Evolutionary conservation across 2,329 filamentous ascomycete species (phyloP).

Genomic region (Penicillium sp.): DNA sequence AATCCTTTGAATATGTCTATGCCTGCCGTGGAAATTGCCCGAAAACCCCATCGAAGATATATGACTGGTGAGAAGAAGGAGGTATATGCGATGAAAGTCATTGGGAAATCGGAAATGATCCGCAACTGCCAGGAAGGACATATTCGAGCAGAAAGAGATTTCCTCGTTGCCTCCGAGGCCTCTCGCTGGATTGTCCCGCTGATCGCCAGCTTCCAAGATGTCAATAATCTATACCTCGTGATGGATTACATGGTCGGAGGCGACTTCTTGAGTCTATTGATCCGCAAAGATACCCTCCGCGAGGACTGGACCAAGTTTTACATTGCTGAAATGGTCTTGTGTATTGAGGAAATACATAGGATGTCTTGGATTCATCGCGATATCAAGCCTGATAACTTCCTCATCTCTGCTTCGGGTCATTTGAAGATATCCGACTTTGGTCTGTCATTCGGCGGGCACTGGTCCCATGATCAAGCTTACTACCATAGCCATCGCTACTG

Average conservation of each 20-base stretch:
- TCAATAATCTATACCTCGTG: slow-evolving; percentile 78
- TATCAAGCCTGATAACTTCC: slow-evolving; percentile 95
- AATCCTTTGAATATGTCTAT: slow-evolving; percentile 12
- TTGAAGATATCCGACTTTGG: slow-evolving; percentile 96
- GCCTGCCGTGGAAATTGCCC: slow-evolving; percentile 20
- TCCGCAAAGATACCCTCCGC: slow-evolving; percentile 76
- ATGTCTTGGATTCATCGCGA: slow-evolving; percentile 91
- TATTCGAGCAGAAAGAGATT: slow-evolving; percentile 83
- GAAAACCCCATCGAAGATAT: slow-evolving; percentile 27
- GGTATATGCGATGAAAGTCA: slow-evolving; percentile 95
- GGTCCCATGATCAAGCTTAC: slow-evolving; percentile 85
- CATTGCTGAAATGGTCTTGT: slow-evolving; percentile 91
- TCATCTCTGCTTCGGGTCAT: slow-evolving; percentile 83
- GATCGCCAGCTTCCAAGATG: slow-evolving; percentile 84
- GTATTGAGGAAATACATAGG: slow-evolving; percentile 85
- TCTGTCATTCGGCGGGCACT: slow-evolving; percentile 90
- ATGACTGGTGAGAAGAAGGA: slow-evolving; percentile 46
- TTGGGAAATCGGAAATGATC: slow-evolving; percentile 89
- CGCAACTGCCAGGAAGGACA: slow-evolving; percentile 89
- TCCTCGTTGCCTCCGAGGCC: slow-evolving; percentile 82
- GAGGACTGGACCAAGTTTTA: slow-evolving; percentile 82
- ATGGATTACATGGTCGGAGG: slow-evolving; percentile 99
- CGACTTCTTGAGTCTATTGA: slow-evolving; percentile 82
- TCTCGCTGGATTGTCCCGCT: slow-evolving; percentile 87
- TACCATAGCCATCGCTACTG: slow-evolving; percentile 79